Percentiles rank a stretch among this genome's conserved stretches.
Conservation (phyloP, 164 flowering plant genomes). For the Vitis rotundifolia region DNA sequence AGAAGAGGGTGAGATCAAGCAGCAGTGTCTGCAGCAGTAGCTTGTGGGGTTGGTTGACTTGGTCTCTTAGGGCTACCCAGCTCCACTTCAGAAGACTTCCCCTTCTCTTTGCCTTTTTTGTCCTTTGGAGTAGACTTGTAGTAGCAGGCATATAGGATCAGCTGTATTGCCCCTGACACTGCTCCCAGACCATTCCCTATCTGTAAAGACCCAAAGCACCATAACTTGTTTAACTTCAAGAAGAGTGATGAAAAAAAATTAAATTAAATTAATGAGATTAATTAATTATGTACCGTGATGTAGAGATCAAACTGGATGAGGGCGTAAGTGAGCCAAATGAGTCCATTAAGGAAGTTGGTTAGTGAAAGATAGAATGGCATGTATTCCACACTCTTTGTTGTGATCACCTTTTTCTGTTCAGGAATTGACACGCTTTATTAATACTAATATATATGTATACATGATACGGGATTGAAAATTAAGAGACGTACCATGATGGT, state of each 20-base stretch:
- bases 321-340: slow-evolving; percentile 55
- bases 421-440: neutral
- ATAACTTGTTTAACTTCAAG: neutral
- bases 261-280: neutral
- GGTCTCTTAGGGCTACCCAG: no score
- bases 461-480: neutral
- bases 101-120: neutral
- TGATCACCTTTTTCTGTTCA: slow-evolving; percentile 56
- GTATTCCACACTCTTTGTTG: slow-evolving; percentile 70
- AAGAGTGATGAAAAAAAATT: neutral
- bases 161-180: slow-evolving; percentile 40
- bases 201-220: slow-evolving; percentile 22
- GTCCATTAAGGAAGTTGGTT: slow-evolving; percentile 46
- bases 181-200: slow-evolving; percentile 60
- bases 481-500: slow-evolving; percentile 40
- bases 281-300: slow-evolving; percentile 41
- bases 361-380: slow-evolving; percentile 64
- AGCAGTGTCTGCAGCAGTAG: no score
- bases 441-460: no score
- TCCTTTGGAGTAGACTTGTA: slow-evolving; percentile 19
- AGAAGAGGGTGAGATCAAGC: no score
- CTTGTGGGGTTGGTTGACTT: no score
- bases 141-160: slow-evolving; percentile 32
- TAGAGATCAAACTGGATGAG: slow-evolving; percentile 53
- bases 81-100: slow-evolving; percentile 20